Base-by-base conservation (phyloP, 73 alveolate genomes). In the Durusdinium trenchii region DNA sequence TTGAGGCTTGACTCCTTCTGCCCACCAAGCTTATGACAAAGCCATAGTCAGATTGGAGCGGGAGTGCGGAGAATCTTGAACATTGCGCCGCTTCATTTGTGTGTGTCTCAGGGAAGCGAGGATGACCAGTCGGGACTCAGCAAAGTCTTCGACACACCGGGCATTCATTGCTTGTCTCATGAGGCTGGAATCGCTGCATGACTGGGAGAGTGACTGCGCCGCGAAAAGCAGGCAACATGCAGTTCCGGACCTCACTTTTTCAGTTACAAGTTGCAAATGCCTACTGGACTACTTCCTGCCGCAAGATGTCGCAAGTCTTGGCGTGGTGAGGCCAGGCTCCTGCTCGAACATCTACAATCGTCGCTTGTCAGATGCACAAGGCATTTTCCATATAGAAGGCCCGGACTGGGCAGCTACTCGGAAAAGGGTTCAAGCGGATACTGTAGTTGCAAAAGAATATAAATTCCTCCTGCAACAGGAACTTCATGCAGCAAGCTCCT, bases 351-450 rank as follows among this genome's bases (percentile, higher is more conserved):
- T 75, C 76, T 91, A 67, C 76, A 35, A 48, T n/a, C 98, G 98
- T n/a, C 98, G 98, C 60, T 78, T 91, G n/a, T 91, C 98, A 32
- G 98, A 91, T 48, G 98, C 98, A 2, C 98, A 69, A 76, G 98
- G 85, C 16, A 91, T 91, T 45, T 91, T 91, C 82, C 98, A 91
- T 78, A 91, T 47, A 23, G 98, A 78, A 91, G 98, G 90, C 82
- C 28, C 52, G 71, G n/a, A n/a, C n/a, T n/a, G n/a, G n/a, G n/a
- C n/a, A n/a, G n/a, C n/a, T n/a, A n/a, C n/a, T n/a, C n/a, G n/a
- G n/a, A n/a, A n/a, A 20, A 23, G 92, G 45, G 92, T 47, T 26
- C 71, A n/a, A n/a, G n/a, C n/a, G n/a, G n/a, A n/a, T n/a, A n/a
- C n/a, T n/a, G n/a, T n/a, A n/a, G n/a, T n/a, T n/a, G n/a, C n/a